Evolutionary conservation across 306 rosid genomes (phyloP).

Genomic region (Sicyos baderoa): DNA sequence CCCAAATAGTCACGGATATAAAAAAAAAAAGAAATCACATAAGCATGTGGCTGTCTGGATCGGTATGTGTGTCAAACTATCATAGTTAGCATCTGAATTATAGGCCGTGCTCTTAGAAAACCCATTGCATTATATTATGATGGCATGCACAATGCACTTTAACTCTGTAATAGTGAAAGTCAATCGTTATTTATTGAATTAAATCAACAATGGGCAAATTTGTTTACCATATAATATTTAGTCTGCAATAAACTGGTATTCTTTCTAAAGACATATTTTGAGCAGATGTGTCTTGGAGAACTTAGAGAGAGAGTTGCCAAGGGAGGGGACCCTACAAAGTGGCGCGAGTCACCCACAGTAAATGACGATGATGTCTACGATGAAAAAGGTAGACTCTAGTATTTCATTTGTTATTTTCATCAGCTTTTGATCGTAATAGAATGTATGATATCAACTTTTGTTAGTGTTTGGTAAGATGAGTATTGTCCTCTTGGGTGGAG

Average conservation of each 20-base stretch:
- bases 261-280: not conserved
- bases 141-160: not conserved
- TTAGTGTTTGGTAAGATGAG: not conserved
- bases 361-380: conserved; percentile 28
- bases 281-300: conserved; percentile 65
- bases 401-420: conserved; percentile 4
- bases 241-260: not conserved
- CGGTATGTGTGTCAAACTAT: not conserved
- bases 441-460: no score
- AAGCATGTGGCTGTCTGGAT: not conserved
- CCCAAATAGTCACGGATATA: no score
- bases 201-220: not conserved
- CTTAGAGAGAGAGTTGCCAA: conserved; percentile 81
- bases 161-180: not conserved
- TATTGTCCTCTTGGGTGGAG: not conserved
- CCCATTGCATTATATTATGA: not conserved
- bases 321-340: conserved; percentile 91
- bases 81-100: not conserved
- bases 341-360: conserved; percentile 44
- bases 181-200: not conserved
- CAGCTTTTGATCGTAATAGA: not conserved
- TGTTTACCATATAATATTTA: not conserved
- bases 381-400: conserved; percentile 41
- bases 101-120: not conserved
- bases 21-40: no score